Evolutionary conservation across 306 rosid species (phyloP), one percentile per base, ranked within the genome.

Genomic region (Corylus avellana): DNA sequence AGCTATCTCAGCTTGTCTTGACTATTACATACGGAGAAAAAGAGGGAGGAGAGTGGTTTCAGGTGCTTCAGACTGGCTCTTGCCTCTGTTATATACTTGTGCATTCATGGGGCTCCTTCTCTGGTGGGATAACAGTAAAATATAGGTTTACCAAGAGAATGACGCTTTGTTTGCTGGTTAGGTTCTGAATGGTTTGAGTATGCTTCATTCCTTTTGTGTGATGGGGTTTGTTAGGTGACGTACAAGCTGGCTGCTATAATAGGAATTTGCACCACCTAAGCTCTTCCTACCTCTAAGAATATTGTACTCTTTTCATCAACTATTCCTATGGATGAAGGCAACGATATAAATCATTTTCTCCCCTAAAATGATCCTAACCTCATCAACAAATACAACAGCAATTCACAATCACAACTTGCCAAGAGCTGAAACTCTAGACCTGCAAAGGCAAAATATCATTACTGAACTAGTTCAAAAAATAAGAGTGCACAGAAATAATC

Each of bases 171-270:
- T 42, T 67, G 48, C 72, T 18, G 72, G 72, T 73, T 49, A 44
- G 85, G 86, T 87, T 47, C 20, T 39, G 44, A 70, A 83, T 82
- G 42, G 80, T 79, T 42, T 89, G 59, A 51, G 73, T 20, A 61
- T 14, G 54, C 73, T 29, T 77, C 97, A 90, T 87, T 68, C 84
- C 0, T 62, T 83, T 73, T 69, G 97, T 83, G 93, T 89, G 97
- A 89, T 63, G 66, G 58, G 73, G 73, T 83, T 81, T 62, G 86
- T 75, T 86, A 86, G 97, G 94, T 91, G 81, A 62, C 76, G 44
- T 58, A 70, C 62, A 72, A 77, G 79, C 73, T 32, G 35, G 35
- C 35, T 32, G 47, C 67, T 72, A 58, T 46, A 64, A 77, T 37
- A 75, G 0, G 72, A 63, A 7, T 9, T 80, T 47, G 54, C 70